phyloP scores from a whole-genome alignment of 371 early-diverging fungal genomes.

The Parasitella parasitica region DNA sequence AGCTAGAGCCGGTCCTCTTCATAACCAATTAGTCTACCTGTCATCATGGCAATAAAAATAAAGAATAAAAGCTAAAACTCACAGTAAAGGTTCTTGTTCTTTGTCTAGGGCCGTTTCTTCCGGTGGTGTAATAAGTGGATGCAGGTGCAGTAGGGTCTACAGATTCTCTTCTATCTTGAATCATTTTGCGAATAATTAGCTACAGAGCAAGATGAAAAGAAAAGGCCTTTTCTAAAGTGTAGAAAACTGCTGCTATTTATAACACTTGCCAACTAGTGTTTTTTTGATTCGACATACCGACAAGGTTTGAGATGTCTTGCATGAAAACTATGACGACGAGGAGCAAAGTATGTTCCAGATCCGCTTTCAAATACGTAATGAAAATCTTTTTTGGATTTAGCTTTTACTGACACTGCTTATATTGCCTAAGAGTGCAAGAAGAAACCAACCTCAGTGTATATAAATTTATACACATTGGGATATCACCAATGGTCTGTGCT shows the following conservation, averaged over 20 bases:
- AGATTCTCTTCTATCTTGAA: conserved; percentile 10
- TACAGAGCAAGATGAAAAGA: background rate
- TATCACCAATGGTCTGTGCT: too few species aligned
- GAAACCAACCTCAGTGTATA: too few species aligned
- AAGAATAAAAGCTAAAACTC: background rate
- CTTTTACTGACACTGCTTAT: background rate
- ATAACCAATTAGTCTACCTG: background rate
- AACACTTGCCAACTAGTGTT: background rate
- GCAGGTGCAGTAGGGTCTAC: conserved; percentile 42
- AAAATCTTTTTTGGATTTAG: background rate
- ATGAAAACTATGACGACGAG: background rate
- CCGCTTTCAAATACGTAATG: background rate
- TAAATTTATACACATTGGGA: too few species aligned
- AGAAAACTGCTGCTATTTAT: too few species aligned
- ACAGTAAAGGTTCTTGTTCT: conserved; percentile 30
- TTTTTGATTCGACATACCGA: background rate
- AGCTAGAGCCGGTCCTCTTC: background rate
- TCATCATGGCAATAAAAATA: too few species aligned
- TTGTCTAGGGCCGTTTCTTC: conserved; percentile 29
- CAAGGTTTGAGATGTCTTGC: background rate
- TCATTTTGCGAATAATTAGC: background rate
- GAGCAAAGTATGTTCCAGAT: background rate
- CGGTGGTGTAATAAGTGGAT: conserved; percentile 49
- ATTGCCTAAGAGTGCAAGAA: too few species aligned
- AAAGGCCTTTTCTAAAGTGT: background rate